Conservation (phyloP, 2,329 filamentous ascomycete genomes). For the Pseudonectria buxi region DNA sequence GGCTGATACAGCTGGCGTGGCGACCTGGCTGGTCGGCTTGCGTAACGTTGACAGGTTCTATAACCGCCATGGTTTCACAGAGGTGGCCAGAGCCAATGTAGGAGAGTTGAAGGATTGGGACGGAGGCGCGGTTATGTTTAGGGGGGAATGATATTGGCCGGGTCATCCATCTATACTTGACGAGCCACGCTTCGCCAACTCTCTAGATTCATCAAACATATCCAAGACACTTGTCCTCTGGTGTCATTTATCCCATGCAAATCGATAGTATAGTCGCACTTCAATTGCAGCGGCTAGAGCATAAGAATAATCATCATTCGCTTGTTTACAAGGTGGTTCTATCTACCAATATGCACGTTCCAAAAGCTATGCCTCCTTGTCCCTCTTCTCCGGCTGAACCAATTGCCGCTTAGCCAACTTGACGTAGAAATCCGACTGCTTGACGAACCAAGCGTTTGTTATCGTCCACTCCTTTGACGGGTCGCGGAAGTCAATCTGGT, state of each 20-base stretch:
- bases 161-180: too few species aligned
- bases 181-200: too few species aligned
- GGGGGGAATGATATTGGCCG: conserved; percentile 17
- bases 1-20: conserved; percentile 23
- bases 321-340: too few species aligned
- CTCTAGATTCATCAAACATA: too few species aligned
- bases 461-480: conserved; percentile 50
- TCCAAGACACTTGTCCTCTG: too few species aligned
- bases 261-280: too few species aligned
- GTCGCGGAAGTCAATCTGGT: conserved; percentile 47
- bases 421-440: conserved; percentile 49
- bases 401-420: conserved; percentile 38
- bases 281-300: too few species aligned
- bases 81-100: conserved; percentile 30
- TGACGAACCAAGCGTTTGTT: conserved; percentile 58
- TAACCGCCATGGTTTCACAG: conserved; percentile 25
- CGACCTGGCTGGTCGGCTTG: conserved; percentile 28
- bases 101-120: conserved; percentile 30
- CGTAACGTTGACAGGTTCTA: conserved; percentile 27
- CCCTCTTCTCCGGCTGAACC: conserved; percentile 27
- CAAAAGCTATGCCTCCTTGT: conserved; percentile 4
- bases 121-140: conserved; percentile 32
- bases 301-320: too few species aligned
- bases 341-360: too few species aligned
- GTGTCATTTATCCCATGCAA: too few species aligned